These are phyloP conservation scores for Brassica nigra DNA, from an alignment of 345 rosid genomes.

Conservation along the genomic window DNA sequence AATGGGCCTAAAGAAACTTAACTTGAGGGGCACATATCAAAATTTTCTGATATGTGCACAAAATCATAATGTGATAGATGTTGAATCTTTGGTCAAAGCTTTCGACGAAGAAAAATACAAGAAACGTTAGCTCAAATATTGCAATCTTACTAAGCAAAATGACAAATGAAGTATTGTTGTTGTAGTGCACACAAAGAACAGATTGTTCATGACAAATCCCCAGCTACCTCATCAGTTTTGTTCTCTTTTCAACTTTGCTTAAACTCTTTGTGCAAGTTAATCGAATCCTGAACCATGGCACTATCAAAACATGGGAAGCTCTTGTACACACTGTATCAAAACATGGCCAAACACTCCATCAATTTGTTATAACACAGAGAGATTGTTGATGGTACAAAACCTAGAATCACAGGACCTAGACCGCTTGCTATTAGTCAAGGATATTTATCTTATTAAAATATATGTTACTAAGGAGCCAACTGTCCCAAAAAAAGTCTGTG, in stretches of 20 bases:
- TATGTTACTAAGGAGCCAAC: constrained; percentile 10
- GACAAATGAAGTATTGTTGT: background rate
- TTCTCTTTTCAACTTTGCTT: background rate
- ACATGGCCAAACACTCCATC: constrained; percentile 4
- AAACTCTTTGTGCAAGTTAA: constrained; percentile 16
- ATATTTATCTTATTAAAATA: background rate
- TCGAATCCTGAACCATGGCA: constrained; percentile 16
- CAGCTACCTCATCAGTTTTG: background rate
- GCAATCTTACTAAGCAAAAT: background rate
- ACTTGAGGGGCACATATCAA: background rate
- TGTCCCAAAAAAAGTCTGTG: background rate
- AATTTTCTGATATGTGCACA: too few relatives aligned
- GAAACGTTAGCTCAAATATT: background rate
- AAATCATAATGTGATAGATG: background rate
- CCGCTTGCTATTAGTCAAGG: background rate
- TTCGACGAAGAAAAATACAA: background rate
- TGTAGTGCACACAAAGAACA: background rate
- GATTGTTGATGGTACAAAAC: background rate
- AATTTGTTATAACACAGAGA: background rate
- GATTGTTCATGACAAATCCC: constrained; percentile 14
- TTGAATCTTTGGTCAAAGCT: background rate
- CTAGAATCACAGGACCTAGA: background rate
- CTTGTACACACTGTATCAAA: constrained; percentile 33
- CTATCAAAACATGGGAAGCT: constrained; percentile 34
- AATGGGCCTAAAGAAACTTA: background rate